These are phyloP conservation scores for Juglanconis sp. DNA, from an alignment of 2,329 filamentous ascomycete species.

Conservation along the genomic window DNA sequence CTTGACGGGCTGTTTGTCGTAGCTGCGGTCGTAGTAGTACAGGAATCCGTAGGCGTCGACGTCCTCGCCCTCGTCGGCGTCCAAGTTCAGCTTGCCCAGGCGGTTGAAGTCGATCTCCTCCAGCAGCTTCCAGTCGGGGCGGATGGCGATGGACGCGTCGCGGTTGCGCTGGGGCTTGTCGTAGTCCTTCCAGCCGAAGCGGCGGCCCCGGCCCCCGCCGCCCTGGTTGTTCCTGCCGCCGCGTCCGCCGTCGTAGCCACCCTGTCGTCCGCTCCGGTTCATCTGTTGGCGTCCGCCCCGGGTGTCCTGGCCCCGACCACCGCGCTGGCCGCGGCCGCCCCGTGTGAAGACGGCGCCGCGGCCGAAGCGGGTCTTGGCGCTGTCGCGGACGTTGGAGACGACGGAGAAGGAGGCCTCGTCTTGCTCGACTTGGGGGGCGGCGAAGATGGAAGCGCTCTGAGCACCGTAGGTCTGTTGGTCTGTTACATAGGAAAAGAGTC, in stretches of 20 bases:
- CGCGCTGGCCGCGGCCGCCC: slow-evolving; percentile 74
- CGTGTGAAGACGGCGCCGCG: slow-evolving; percentile 89
- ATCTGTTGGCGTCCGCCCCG: slow-evolving; percentile 51
- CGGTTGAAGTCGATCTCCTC: slow-evolving; percentile 99
- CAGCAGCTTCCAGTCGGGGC: slow-evolving; percentile 89
- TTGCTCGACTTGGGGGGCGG: slow-evolving; percentile 77
- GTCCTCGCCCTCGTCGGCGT: slow-evolving; percentile 92
- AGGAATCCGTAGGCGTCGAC: slow-evolving; percentile 95
- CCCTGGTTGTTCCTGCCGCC: slow-evolving; percentile 49
- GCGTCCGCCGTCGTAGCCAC: slow-evolving; percentile 62
- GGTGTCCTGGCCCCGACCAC: slow-evolving; percentile 50
- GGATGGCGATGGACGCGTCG: slow-evolving; percentile 93
- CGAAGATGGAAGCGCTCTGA: slow-evolving; percentile 81
- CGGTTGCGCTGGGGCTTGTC: slow-evolving; percentile 97
- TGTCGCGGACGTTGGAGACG: slow-evolving; percentile 89
- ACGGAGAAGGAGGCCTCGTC: slow-evolving; percentile 98
- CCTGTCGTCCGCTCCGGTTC: slow-evolving; percentile 18
- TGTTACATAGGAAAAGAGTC: slow-evolving; percentile 32
- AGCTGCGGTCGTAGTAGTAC: slow-evolving; percentile 95
- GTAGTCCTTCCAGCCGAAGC: slow-evolving; percentile 98
- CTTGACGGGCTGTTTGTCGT: slow-evolving; percentile 91
- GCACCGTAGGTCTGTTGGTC: slow-evolving; percentile 97
- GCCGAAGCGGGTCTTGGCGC: slow-evolving; percentile 80
- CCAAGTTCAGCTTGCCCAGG: slow-evolving; percentile 90
- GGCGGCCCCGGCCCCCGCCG: slow-evolving; percentile 67